Conservation (phyloP, 768 basidiomycete species). For the Phylloporus sp. region DNA sequence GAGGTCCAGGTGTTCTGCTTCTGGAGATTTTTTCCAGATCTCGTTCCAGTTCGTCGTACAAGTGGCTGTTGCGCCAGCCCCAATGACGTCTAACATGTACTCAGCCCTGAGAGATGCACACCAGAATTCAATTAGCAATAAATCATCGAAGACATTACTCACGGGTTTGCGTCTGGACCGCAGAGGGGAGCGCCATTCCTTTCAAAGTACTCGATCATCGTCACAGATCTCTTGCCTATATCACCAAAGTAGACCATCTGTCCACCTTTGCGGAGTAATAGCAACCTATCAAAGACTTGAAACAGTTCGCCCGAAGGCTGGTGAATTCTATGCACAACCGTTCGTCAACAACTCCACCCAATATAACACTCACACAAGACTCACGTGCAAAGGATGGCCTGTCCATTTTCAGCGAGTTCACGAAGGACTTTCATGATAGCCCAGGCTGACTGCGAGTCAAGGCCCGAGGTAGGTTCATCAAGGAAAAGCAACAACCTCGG, state of each 20-base stretch:
- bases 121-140: background rate
- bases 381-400: constrained; percentile 53
- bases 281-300: constrained; percentile 47
- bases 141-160: background rate
- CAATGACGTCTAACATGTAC: constrained; percentile 50
- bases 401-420: constrained; percentile 49
- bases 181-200: constrained; percentile 20
- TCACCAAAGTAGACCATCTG: constrained; percentile 67
- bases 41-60: constrained; percentile 45
- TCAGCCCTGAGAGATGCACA: constrained; percentile 34
- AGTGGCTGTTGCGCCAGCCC: constrained; percentile 48
- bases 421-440: constrained; percentile 44
- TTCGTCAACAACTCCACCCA: background rate
- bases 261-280: constrained; percentile 49
- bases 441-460: constrained; percentile 51
- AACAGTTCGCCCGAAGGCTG: constrained; percentile 46
- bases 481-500: constrained; percentile 51
- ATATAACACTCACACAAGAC: constrained; percentile 8
- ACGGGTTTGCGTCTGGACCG: constrained; percentile 22
- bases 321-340: constrained; percentile 11
- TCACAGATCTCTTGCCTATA: constrained; percentile 21
- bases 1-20: constrained; percentile 33
- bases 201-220: constrained; percentile 22
- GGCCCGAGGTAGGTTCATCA: constrained; percentile 57
- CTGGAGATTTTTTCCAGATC: constrained; percentile 42